A percentile compares a stretch with the other conserved stretches of the same genome.
Conservation (phyloP, 257 asterid species). For the Buddleja alternifolia region DNA sequence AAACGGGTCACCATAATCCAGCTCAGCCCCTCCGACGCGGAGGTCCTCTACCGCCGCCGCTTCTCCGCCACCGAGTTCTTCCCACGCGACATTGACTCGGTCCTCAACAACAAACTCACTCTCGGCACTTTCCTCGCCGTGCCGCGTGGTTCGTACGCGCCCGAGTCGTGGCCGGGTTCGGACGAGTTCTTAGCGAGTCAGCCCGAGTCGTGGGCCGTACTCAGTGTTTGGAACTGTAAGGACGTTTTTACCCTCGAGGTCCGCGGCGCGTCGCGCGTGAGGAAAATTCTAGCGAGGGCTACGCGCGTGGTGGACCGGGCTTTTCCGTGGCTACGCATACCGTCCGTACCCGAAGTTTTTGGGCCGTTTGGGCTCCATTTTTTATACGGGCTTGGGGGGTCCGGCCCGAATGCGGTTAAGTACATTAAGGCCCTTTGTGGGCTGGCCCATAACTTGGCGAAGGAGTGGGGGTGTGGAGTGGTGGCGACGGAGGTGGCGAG, state of each 20-base stretch:
- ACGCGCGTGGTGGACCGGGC: constrained; percentile 76
- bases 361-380: constrained; percentile 79
- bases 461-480: constrained; percentile 61
- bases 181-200: constrained; percentile 45
- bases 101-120: constrained; percentile 53
- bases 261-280: constrained; percentile 77
- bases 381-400: constrained; percentile 81
- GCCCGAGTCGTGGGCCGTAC: constrained; percentile 88
- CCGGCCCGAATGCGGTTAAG: constrained; percentile 55
- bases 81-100: constrained; percentile 82
- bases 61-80: constrained; percentile 80
- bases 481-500: constrained; percentile 83
- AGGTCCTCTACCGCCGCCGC: constrained; percentile 60
- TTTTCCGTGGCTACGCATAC: constrained; percentile 57
- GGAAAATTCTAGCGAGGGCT: constrained; percentile 43
- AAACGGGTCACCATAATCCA: constrained; percentile 44
- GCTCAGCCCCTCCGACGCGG: constrained; percentile 65
- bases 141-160: constrained; percentile 37
- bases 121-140: constrained; percentile 78
- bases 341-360: constrained; percentile 71
- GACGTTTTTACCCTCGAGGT: constrained; percentile 80
- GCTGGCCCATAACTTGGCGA: constrained; percentile 62
- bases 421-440: constrained; percentile 42
- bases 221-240: constrained; percentile 83
- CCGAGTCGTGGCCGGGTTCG: constrained; percentile 63